Percentiles rank a stretch among this genome's conserved stretches.
Evolutionary conservation across 2,329 filamentous ascomycete genomes (phyloP).

Genomic region (Tolypocladium sp.): DNA sequence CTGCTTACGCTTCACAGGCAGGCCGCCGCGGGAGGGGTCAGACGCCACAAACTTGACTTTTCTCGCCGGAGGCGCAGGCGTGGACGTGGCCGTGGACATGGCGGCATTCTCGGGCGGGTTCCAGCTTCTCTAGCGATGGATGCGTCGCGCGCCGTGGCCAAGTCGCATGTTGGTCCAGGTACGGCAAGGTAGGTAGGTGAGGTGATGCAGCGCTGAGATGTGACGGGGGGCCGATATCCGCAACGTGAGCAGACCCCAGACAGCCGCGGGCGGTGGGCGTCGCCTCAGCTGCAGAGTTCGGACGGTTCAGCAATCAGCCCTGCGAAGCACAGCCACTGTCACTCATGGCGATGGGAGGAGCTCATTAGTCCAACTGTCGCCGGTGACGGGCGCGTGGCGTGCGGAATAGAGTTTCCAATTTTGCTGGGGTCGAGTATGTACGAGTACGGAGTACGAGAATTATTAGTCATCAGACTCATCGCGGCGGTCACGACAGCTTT

Average conservation of each 20-base stretch:
- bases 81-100: constrained; percentile 8
- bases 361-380: background rate
- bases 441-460: too few species aligned
- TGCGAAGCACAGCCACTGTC: background rate
- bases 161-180: background rate
- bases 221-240: background rate
- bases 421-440: background rate
- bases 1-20: constrained; percentile 51
- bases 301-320: background rate
- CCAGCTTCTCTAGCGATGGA: background rate
- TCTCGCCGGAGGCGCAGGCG: constrained; percentile 2
- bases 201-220: background rate
- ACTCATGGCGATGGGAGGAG: background rate
- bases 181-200: background rate
- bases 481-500: background rate
- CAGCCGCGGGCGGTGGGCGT: background rate
- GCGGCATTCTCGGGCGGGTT: constrained; percentile 3
- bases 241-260: background rate
- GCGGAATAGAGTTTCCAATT: background rate
- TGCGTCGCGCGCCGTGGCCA: background rate
- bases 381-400: background rate
- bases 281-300: background rate
- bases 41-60: constrained; percentile 49
- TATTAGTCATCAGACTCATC: background rate
- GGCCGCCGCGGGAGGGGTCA: constrained; percentile 36